Base-by-base conservation (phyloP, 148 eudicot species). In the Pharnaceum exiguum region DNA sequence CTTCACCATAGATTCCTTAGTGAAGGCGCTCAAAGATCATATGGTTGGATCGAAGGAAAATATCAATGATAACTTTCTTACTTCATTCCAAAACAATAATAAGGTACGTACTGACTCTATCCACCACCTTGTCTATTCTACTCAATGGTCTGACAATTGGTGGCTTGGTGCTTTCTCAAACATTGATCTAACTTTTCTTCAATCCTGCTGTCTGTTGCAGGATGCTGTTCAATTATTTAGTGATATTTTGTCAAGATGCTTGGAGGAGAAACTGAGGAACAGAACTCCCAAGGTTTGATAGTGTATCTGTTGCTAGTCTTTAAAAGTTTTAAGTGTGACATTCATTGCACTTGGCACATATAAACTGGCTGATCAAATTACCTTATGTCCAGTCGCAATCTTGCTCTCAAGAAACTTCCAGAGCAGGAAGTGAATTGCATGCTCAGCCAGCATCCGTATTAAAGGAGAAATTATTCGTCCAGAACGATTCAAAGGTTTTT, bases 21-120 rank as follows among this genome's bases (percentile, higher is more conserved):
- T 71, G 24, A 79, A 77, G 68, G 74, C 76, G 32, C 79, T 88
- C 48, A 81, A 78, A 44, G 77, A 79, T 13, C 65, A 55, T 43
- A 79, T 93, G 91, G 61, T 71, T 48, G 85, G 77, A 21, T 60
- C 77, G 19, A 93, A 93, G 90, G 99, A 93, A 73, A 93, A 93
- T 63, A 74, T 88, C 21, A 79, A 79, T 42, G 52, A 53, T 32
- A 71, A 75, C 60, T 56, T 77, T 56, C 66, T 85, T 57, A 39
- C 80, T 63, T 72, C 86, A 31, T 51, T 77, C 30, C 82, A 60
- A 33, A 71, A 67, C 57, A 81, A 80, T 25, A 70, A 63, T 46
- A 65, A 44, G 95, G 98, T 91, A 67, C 33, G 22, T n/a, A 55
- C 10, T 16, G 13, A 21, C 26, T 30, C 2, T 22, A 27, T 15